phyloP scores from a whole-genome alignment of 2,329 filamentous ascomycete species.

The Zopfia rhizophila region DNA sequence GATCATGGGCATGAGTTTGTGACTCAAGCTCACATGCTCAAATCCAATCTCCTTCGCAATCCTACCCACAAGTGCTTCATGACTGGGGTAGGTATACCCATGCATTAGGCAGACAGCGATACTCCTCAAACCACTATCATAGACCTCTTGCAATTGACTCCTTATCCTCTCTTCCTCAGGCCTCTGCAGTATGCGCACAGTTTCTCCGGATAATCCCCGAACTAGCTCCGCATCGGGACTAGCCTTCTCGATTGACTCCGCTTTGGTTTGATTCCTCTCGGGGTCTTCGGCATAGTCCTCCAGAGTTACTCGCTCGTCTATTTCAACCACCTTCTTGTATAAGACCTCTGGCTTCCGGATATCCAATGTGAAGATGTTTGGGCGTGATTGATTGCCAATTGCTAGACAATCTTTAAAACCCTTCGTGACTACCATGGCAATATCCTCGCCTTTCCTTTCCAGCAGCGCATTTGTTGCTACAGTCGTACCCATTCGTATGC shows the following conservation, averaged over 20 bases:
- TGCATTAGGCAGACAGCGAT: constrained; percentile 94
- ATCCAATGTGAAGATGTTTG: constrained; percentile 89
- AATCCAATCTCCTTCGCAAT: constrained; percentile 85
- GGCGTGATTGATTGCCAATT: constrained; percentile 91
- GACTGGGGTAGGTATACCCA: constrained; percentile 88
- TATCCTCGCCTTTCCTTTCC: constrained; percentile 88
- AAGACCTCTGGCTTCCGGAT: constrained; percentile 88
- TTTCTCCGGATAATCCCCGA: constrained; percentile 77
- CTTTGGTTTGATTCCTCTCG: constrained; percentile 67
- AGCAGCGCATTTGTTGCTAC: constrained; percentile 92
- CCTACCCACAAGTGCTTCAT: constrained; percentile 80
- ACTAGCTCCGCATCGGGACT: constrained; percentile 67
- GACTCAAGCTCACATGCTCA: constrained; percentile 81
- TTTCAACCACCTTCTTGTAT: constrained; percentile 86
- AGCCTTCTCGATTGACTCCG: constrained; percentile 60
- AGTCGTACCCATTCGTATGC: constrained; percentile 95
- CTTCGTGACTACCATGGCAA: constrained; percentile 85
- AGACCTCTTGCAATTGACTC: constrained; percentile 72
- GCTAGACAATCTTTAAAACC: constrained; percentile 88
- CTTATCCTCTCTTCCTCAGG: constrained; percentile 68
- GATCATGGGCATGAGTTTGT: constrained; percentile 89
- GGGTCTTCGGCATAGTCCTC: constrained; percentile 95
- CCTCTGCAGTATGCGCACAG: constrained; percentile 74
- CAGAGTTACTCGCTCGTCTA: constrained; percentile 89
- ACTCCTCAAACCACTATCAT: constrained; percentile 76